Evolutionary conservation across 345 rosid genomes (phyloP), one percentile per base, ranked within the genome.

Genomic region (Sonneratia alba): DNA sequence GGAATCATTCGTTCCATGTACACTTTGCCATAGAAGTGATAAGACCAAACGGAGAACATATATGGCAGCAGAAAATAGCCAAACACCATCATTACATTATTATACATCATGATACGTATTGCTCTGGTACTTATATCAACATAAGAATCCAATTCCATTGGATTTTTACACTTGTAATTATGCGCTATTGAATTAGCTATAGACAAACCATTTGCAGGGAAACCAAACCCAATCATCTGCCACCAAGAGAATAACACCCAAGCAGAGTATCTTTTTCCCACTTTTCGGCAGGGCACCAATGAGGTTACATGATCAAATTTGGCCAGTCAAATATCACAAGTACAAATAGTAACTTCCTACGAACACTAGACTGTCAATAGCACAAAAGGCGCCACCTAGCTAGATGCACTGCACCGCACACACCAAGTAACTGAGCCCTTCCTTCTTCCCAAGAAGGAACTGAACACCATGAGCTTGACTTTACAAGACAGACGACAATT

Each of bases 381-480:
- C 48, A 72, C 72, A 63, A 43, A 77, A 74, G 67, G 75, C 51
- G 63, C 4, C n/a, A 69, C 74, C 80, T 78, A 78, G 83, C 81
- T 78, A 83, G 67, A 73, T 77, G 87, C 87, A 53, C 74, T 73
- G 78, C 71, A 55, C 67, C 73, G 71, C 72, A 65, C 70, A 57
- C 79, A 67, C 70, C 77, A 66, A 67, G 72, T 48, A 53, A 65
- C 57, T 73, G 74, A 63, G 67, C 57, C 67, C 72, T 42, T 71
- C 75, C 67, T 24, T 62, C 67, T 32, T 48, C 69, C 75, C 71
- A 43, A 72, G 72, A 32, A 73, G 55, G 48, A 70, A 71, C 71
- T 34, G 51, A 75, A 72, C 70, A n/a, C 3, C 34, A 10, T 40
- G 70, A 61, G 38, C 36, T 24, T 61, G 7, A 72, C 77, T 75